A percentile compares a stretch with the other conserved stretches of the same genome.
Evolutionary conservation across 495 filamentous ascomycete genomes (phyloP).

Genomic region (Xylaria cubensis): DNA sequence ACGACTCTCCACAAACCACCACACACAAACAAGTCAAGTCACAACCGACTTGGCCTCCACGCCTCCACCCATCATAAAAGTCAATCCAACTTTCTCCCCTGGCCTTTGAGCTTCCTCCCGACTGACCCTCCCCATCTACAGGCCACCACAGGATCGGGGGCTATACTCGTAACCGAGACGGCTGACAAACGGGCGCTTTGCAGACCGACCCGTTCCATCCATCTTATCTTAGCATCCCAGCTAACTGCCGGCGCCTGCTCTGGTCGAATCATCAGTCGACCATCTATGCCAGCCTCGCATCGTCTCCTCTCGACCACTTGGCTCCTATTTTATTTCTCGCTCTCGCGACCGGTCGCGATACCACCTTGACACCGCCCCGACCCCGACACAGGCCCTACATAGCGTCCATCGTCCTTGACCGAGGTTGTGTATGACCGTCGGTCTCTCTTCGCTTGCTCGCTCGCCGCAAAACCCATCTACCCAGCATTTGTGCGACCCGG

Average conservation of each 20-base stretch:
- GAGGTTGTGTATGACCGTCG: not conserved
- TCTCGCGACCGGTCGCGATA: conserved; percentile 19
- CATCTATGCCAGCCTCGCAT: conserved; percentile 28
- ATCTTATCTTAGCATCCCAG: conserved; percentile 1
- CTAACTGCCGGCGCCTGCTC: conserved; percentile 17
- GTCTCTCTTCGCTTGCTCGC: conserved; percentile 15
- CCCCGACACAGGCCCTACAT: conserved; percentile 2
- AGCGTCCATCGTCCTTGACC: conserved; percentile 15
- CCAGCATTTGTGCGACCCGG: conserved; percentile 21
- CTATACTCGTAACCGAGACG: conserved; percentile 13
- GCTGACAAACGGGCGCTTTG: conserved; percentile 21
- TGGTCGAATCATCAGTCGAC: conserved; percentile 12
- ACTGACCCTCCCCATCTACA: conserved; percentile 23
- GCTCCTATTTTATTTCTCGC: conserved; percentile 19
- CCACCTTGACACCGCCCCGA: conserved; percentile 12
- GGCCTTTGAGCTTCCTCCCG: conserved; percentile 9
- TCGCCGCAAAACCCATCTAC: conserved; percentile 16
- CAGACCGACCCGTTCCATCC: conserved; percentile 21
- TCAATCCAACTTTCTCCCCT: conserved; percentile 18
- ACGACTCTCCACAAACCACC: conserved; percentile 25
- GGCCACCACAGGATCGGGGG: conserved; percentile 18
- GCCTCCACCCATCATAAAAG: conserved; percentile 27
- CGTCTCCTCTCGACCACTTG: conserved; percentile 16
- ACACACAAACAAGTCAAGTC: conserved; percentile 19
- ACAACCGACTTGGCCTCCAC: conserved; percentile 28